phyloP scores from a whole-genome alignment of 805 yeast genomes.

The Zygosaccharomyces bisporus region DNA sequence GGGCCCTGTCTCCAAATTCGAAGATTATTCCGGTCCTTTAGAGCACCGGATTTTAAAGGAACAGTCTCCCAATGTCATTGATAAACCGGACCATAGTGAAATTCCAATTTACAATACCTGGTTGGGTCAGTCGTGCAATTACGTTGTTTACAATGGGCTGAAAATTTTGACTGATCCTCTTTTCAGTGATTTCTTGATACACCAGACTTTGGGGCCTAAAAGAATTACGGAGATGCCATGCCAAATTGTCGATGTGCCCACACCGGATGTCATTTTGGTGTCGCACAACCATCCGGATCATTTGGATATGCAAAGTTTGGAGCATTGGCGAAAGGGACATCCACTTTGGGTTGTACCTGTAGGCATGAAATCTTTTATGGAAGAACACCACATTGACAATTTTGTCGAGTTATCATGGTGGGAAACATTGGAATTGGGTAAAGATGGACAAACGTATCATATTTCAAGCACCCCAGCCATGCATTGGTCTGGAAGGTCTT shows the following conservation, averaged over 20 bases:
- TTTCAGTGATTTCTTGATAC: conserved; percentile 61
- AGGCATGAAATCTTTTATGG: conserved; percentile 64
- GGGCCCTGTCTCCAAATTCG: conserved; percentile 13
- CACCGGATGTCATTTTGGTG: conserved; percentile 69
- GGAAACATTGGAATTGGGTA: conserved; percentile 54
- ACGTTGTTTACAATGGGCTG: conserved; percentile 65
- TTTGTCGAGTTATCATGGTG: conserved; percentile 89
- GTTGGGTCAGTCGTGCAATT: conserved; percentile 90
- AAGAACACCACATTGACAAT: conserved; percentile 54
- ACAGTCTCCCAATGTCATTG: conserved; percentile 18
- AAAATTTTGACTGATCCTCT: conserved; percentile 84
- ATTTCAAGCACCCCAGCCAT: conserved; percentile 88
- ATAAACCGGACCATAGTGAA: conserved; percentile 8
- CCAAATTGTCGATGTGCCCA: conserved; percentile 55
- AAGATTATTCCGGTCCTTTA: conserved; percentile 19
- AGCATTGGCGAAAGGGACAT: conserved; percentile 31
- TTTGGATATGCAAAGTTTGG: conserved; percentile 61
- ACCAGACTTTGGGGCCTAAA: conserved; percentile 70
- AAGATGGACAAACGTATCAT: conserved; percentile 54
- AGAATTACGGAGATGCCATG: conserved; percentile 80
- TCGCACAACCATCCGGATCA: conserved; percentile 97
- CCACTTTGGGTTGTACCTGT: conserved; percentile 83
- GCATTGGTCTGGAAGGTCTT: conserved; percentile 93
- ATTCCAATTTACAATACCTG: conserved; percentile 54
- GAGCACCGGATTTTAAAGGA: conserved; percentile 6